phyloP scores from a whole-genome alignment of 1,284 basidiomycete species.

The Nidula niveotomentosa region DNA sequence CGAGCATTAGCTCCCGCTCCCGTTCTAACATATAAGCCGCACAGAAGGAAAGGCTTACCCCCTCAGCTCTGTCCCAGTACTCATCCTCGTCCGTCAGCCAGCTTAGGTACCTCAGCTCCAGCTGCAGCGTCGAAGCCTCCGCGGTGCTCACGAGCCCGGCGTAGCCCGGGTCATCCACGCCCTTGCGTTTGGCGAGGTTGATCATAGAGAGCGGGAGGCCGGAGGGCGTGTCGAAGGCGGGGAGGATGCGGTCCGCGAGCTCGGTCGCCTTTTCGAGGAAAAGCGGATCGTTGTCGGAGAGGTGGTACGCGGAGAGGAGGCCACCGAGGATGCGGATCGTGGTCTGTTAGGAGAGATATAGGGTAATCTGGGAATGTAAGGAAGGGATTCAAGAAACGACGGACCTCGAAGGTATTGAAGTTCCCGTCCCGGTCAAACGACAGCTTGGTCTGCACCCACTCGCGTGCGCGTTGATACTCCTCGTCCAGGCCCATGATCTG shows the following conservation, averaged over 20 bases:
- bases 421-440: slow-evolving; percentile 78
- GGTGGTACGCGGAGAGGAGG: slow-evolving; percentile 80
- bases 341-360: slow-evolving; percentile 21
- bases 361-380: not conserved
- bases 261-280: slow-evolving; percentile 79
- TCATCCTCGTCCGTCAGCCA: slow-evolving; percentile 71
- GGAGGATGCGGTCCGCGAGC: slow-evolving; percentile 79
- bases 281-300: slow-evolving; percentile 62
- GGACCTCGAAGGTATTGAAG: slow-evolving; percentile 89
- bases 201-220: slow-evolving; percentile 81
- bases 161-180: slow-evolving; percentile 66
- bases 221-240: slow-evolving; percentile 78
- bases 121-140: slow-evolving; percentile 80
- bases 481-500: slow-evolving; percentile 80
- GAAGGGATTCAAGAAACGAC: slow-evolving; percentile 15
- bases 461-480: slow-evolving; percentile 75
- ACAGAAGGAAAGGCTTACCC: slow-evolving; percentile 33
- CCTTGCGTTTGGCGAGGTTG: slow-evolving; percentile 68
- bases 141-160: slow-evolving; percentile 79
- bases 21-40: no score
- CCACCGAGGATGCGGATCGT: slow-evolving; percentile 44
- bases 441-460: slow-evolving; percentile 74
- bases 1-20: no score
- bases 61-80: slow-evolving; percentile 86
- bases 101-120: slow-evolving; percentile 87